A percentile compares a stretch with the other conserved stretches of the same genome.
These are phyloP conservation scores for Echinosophora koreensis DNA, from an alignment of 306 rosid genomes.

Conservation along the genomic window DNA sequence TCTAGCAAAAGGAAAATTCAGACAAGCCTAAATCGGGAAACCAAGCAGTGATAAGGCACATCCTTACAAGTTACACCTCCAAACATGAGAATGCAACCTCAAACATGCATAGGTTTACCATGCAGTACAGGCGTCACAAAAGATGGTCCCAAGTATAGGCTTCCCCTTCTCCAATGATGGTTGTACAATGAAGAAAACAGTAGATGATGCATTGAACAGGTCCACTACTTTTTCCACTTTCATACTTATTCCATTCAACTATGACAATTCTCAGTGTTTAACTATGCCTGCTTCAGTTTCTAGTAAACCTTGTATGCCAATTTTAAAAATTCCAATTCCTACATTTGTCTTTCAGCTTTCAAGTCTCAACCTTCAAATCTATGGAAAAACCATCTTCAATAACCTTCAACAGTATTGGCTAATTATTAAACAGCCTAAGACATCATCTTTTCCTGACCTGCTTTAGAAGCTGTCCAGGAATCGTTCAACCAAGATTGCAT, in stretches of 20 bases:
- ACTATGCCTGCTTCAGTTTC: slow-evolving; percentile 22
- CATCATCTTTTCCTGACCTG: too few species aligned
- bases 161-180: not conserved
- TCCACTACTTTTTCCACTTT: not conserved
- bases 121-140: not conserved
- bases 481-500: too few species aligned
- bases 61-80: not conserved
- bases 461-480: too few species aligned
- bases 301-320: not conserved
- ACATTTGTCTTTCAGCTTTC: too few species aligned
- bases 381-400: too few species aligned
- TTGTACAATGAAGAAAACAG: slow-evolving; percentile 6
- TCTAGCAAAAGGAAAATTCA: not conserved
- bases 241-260: too few species aligned
- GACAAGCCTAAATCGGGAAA: slow-evolving; percentile 3
- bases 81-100: slow-evolving; percentile 23
- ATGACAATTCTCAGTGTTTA: not conserved
- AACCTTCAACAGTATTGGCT: too few species aligned
- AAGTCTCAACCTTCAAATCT: too few species aligned
- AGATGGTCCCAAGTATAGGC: not conserved
- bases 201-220: not conserved
- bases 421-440: too few species aligned
- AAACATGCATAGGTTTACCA: slow-evolving; percentile 7
- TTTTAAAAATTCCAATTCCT: too few species aligned
- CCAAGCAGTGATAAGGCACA: slow-evolving; percentile 18